Evolutionary conservation across 2,329 filamentous ascomycete species (phyloP), one percentile per base, ranked within the genome.

Genomic region (Zymoseptoria crescenta): DNA sequence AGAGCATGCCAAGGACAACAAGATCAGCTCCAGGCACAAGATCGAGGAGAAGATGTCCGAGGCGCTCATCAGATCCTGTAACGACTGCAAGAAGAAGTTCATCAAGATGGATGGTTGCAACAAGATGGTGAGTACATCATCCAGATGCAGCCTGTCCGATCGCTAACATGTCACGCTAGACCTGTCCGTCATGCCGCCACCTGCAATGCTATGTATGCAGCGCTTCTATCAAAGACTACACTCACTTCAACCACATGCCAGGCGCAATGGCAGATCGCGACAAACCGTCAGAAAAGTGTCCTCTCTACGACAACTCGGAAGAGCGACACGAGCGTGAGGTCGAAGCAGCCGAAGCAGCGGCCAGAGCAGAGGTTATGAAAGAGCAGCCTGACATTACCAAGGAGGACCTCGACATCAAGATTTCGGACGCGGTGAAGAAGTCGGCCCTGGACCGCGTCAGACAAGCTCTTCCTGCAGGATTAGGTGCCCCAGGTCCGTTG

Each of bases 31-130:
- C 19, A 83, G 88, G 16, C 87, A 87, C 63, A 73, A 78, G 3
- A 83, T 95, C 29, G 91, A 96, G 72, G 90, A 96, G 71, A 90
- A 89, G 20, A 93, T 92, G 87, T 90, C 88, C 2, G 80, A 82
- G 16, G 91, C 91, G 1, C 68, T 95, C 65, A 87, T 95, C 56
- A 83, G 91, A 20, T 84, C 78, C 28, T 96, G 91, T 77, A 90
- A 89, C 62, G 78, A 77, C 62, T 87, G 88, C 74, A 77, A 80
- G n/a, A 82, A 84, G n/a, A 84, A 86, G 0, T 94, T 93, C 67
- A 81, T 95, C 71, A 96, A 95, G 70, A 82, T 86, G 41, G 72
- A 77, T 30, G 91, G 91, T 2, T 96, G 91, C 76, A 95, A 95
- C 75, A 92, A 92, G 74, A 89, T 96, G 82, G 64, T 64, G 56